These are phyloP conservation scores for Pythium brachiatum DNA, from an alignment of 352 stramenopile genomes.

Conservation along the genomic window DNA sequence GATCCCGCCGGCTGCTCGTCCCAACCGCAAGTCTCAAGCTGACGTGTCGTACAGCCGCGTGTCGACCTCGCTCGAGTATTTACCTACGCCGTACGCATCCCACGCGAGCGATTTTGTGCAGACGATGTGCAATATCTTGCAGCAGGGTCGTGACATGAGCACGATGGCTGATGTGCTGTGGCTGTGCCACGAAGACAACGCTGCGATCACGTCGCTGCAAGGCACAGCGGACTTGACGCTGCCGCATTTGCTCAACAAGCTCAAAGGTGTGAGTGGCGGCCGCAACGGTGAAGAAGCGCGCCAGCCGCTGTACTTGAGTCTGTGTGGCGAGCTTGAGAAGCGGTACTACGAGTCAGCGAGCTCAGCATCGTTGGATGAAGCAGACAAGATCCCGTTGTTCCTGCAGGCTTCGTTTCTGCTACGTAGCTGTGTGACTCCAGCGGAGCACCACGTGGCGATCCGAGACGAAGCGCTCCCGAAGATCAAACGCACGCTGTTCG, in stretches of 20 bases:
- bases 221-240: slow-evolving; percentile 47
- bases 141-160: slow-evolving; percentile 51
- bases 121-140: slow-evolving; percentile 49
- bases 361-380: not conserved
- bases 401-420: slow-evolving; percentile 61
- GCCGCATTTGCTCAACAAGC: slow-evolving; percentile 54
- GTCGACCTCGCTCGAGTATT: slow-evolving; percentile 66
- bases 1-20: slow-evolving; percentile 70
- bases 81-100: slow-evolving; percentile 56
- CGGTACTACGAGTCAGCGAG: slow-evolving; percentile 28
- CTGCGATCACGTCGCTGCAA: slow-evolving; percentile 48
- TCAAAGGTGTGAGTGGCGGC: slow-evolving; percentile 31
- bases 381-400: slow-evolving; percentile 35
- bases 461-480: slow-evolving; percentile 38
- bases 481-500: slow-evolving; percentile 43
- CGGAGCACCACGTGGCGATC: slow-evolving; percentile 39
- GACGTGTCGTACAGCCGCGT: slow-evolving; percentile 85
- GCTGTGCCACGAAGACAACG: slow-evolving; percentile 78
- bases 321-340: slow-evolving; percentile 59
- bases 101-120: slow-evolving; percentile 39
- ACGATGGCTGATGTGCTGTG: slow-evolving; percentile 74
- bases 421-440: slow-evolving; percentile 51
- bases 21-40: slow-evolving; percentile 77
- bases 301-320: slow-evolving; percentile 54
- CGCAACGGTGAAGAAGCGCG: slow-evolving; percentile 28